Conservation (phyloP, 2,329 filamentous ascomycete species). For the Beauveria varroae region DNA sequence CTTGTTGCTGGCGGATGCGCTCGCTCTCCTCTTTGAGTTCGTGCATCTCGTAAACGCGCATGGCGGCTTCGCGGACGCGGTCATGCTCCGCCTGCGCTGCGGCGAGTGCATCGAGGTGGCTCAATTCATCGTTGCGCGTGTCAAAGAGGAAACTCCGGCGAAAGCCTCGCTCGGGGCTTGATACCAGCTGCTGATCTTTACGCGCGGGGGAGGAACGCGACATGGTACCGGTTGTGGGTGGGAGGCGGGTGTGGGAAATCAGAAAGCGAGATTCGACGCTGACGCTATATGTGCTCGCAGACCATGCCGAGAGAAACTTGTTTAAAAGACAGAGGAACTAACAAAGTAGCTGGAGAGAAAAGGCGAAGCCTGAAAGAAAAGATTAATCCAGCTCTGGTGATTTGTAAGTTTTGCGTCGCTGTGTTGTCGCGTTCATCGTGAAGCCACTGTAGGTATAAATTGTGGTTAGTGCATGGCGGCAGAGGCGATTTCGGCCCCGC, state of each 20-base stretch:
- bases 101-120: conserved; percentile 58
- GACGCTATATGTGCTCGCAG: not conserved
- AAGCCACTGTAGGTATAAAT: not conserved
- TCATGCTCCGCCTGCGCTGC: conserved; percentile 61
- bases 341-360: not conserved
- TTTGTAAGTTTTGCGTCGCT: not conserved
- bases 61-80: conserved; percentile 47
- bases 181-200: conserved; percentile 28
- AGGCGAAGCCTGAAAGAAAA: not conserved
- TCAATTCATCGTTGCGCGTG: conserved; percentile 53
- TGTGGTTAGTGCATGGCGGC: not conserved
- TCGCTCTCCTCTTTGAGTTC: conserved; percentile 37
- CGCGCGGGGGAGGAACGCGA: conserved; percentile 35
- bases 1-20: conserved; percentile 36
- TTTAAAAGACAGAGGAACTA: not conserved
- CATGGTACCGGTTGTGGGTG: conserved; percentile 25
- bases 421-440: not conserved
- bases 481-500: conserved; percentile 13
- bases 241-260: not conserved
- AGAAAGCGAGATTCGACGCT: not conserved
- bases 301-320: conserved; percentile 3
- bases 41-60: conserved; percentile 41
- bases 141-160: conserved; percentile 55
- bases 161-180: conserved; percentile 38
- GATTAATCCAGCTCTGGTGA: not conserved